Evolutionary conservation across 768 basidiomycete genomes (phyloP), one percentile per base, ranked within the genome.

Genomic region (Leccinellum luteum): DNA sequence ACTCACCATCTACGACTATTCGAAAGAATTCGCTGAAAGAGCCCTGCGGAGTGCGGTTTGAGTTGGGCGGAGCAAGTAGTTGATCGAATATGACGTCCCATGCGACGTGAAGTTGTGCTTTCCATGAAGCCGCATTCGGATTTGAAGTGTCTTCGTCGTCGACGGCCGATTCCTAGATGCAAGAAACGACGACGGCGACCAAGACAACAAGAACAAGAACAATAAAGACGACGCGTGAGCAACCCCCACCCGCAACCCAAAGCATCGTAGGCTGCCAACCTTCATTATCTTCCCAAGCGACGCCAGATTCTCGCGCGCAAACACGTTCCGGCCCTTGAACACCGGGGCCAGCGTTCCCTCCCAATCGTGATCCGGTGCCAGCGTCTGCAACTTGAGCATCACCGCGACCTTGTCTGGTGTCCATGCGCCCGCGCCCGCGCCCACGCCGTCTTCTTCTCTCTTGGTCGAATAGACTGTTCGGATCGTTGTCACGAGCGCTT

Each of bases 1-100:
- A 67, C 84, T 59, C 65, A 94, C 94, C 93, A 70, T 99, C 96
- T 15, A 98, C 93, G 10, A 90, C 90, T 19, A 92, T 77, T 45
- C 86, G 79, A 78, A 92, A 99, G 74, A 98, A 97, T 59, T 97
- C 95, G 54, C 86, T 86, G 72, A 97, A 92, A 6, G 87, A 83
- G 4, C 86, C 85, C 63, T 79, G 83, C 4, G 63, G 55, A 32
- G 23, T 57, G 15, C 67, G 66, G 49, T 66, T 60, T 31, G 75
- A 71, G 60, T 75, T 73, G 1, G 78, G 71, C 19, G 73, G 71
- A 13, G 85, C 80, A 54, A 95, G 80, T 51, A 93, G 83, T 49
- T 79, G 79, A 60, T 94, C 88, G 32, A 98, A 75, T 49, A 98
- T 81, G 57, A 86, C 75, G 59, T 86, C 84, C 96, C 96, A 99